These are phyloP conservation scores for Annona cherimola DNA, from an alignment of 164 flowering plant genomes.

Conservation along the genomic window DNA sequence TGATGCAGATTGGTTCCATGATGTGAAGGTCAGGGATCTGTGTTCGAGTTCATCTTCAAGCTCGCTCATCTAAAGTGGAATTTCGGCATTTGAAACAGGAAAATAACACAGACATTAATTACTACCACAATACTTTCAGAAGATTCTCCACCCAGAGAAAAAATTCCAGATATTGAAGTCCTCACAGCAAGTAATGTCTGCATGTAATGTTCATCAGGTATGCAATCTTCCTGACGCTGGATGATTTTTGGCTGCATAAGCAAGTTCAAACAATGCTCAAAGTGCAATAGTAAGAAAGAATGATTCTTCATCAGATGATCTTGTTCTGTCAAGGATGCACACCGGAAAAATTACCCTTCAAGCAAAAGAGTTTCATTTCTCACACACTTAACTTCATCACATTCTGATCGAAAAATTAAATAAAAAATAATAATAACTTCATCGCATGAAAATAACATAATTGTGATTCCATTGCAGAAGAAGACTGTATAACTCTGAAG, in stretches of 20 bases:
- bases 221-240: constrained; percentile 89
- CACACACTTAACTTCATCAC: neutral
- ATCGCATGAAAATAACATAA: no score
- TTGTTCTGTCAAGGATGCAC: neutral
- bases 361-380: neutral
- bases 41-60: constrained; percentile 79
- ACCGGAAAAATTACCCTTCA: neutral
- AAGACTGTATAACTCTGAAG: no score
- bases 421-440: no score
- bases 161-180: neutral
- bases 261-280: constrained; percentile 1
- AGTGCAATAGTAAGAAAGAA: neutral
- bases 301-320: neutral
- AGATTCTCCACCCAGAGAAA: neutral
- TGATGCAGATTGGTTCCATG: constrained; percentile 66
- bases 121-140: neutral
- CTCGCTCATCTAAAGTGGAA: constrained; percentile 47
- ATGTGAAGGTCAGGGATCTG: constrained; percentile 78
- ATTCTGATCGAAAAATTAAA: no score
- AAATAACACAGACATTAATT: neutral
- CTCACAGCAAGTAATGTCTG: constrained; percentile 83
- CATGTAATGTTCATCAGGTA: constrained; percentile 94
- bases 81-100: neutral
- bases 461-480: no score
- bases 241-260: constrained; percentile 51